Conservation (phyloP, 768 basidiomycete species). For the Agaricus sinodeliciosus region DNA sequence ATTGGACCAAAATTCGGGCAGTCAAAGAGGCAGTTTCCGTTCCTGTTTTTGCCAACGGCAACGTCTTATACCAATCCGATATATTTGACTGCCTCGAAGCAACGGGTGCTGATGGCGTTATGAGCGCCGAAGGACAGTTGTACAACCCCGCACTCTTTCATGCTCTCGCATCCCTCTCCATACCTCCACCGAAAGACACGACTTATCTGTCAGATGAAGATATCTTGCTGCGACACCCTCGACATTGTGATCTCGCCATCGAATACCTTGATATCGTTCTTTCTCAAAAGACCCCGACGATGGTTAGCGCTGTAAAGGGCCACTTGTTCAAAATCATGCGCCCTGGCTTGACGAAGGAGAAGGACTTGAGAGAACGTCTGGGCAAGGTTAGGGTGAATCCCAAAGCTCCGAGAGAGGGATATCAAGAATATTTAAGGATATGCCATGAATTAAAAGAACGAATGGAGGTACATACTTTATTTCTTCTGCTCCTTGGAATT, state of each 20-base stretch:
- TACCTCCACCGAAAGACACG: slow-evolving; percentile 5
- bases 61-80: slow-evolving; percentile 85
- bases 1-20: slow-evolving; percentile 84
- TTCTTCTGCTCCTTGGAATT: neutral
- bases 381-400: slow-evolving; percentile 38
- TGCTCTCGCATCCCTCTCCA: slow-evolving; percentile 20
- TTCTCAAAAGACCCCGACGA: slow-evolving; percentile 62
- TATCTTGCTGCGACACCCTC: slow-evolving; percentile 44
- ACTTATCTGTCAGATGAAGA: slow-evolving; percentile 21
- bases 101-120: slow-evolving; percentile 89
- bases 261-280: slow-evolving; percentile 84
- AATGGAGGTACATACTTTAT: slow-evolving; percentile 31
- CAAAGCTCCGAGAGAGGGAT: slow-evolving; percentile 12
- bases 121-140: slow-evolving; percentile 92
- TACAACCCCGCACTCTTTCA: slow-evolving; percentile 86
- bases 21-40: slow-evolving; percentile 88
- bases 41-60: slow-evolving; percentile 97
- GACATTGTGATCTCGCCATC: slow-evolving; percentile 61
- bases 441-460: slow-evolving; percentile 47
- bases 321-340: slow-evolving; percentile 92
- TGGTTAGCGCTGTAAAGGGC: slow-evolving; percentile 74
- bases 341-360: slow-evolving; percentile 59
- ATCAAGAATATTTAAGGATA: slow-evolving; percentile 10
- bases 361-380: slow-evolving; percentile 68
- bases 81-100: slow-evolving; percentile 69